Base-by-base conservation (phyloP, 768 basidiomycete genomes). In the Butyriboletus loyo region DNA sequence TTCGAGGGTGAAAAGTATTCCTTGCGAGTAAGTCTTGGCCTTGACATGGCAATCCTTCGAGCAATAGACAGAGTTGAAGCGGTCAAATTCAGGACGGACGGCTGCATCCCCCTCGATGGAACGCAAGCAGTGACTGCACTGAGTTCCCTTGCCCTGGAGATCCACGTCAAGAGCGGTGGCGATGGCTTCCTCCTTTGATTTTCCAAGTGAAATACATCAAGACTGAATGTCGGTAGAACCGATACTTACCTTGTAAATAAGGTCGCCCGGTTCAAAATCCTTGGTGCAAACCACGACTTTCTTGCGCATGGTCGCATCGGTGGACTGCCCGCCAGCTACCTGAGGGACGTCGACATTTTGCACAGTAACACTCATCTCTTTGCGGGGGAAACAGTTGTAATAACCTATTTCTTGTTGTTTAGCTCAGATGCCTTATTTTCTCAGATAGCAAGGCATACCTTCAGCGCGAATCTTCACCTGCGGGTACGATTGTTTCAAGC, bases 111-210 rank as follows among this genome's bases (percentile, higher is more conserved):
- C 66, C 50, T 80, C 65, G 48, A 92, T 77, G 44, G 65, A 60
- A 34, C 86, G 80, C 59, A 92, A 74, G 65, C 90, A 93, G 57
- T 88, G 82, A 17, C 82, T 78, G 65, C 90, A 93, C 57, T 91
- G 75, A 4, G 81, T 80, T 21, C 85, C 85, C 46, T 80, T 78
- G 34, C 74, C 73, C 69, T 87, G 80, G 19, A 93, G 73, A 59
- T 92, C 91, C 1, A 73, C 61, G 60, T 92, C 91, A 21, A 93
- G 80, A 27, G 75, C 83, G 11, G 86, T 73, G 35, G 88, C 82
- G 19, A 90, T 75, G 7, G 90, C 86, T 55, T 77, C 73, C 74
- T 93, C 90, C 90, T 93, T 58, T 42, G 13, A n/a, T 24, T 52
- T 31, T 31, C 49, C 27, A 39, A 55, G 36, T 14, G 30, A 47